Evolutionary conservation across 208 protist species (phyloP).

Genomic region (Trypanosoma mega): DNA sequence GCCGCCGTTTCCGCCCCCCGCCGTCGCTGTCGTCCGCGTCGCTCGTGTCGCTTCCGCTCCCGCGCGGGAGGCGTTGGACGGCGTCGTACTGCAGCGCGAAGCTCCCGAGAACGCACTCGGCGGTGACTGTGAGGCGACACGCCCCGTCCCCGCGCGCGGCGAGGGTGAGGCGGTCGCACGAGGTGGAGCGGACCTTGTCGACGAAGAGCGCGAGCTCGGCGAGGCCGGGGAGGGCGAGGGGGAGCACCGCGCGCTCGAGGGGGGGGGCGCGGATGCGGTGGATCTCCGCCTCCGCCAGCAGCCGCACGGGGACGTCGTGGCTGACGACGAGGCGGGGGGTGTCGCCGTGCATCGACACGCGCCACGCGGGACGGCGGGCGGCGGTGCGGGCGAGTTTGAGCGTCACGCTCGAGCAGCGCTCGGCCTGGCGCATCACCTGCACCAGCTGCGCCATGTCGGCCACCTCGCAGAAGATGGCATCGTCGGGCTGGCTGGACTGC

Average conservation of each 20-base stretch:
- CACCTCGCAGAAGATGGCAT: conserved; percentile 80
- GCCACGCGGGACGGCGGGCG: conserved; percentile 26
- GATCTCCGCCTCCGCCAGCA: conserved; percentile 61
- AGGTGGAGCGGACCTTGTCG: conserved; percentile 61
- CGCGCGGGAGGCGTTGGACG: conserved; percentile 34
- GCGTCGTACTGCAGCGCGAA: conserved; percentile 70
- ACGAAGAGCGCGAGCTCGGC: conserved; percentile 73
- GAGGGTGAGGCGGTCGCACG: conserved; percentile 67
- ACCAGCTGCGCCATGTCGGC: conserved; percentile 58
- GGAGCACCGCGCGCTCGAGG: conserved; percentile 45
- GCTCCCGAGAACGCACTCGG: conserved; percentile 53
- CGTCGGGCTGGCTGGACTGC: conserved; percentile 57
- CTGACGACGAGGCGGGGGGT: conserved; percentile 49
- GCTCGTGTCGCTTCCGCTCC: conserved; percentile 3
- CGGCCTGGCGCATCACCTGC: conserved; percentile 67
- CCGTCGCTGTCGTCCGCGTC: conserved; percentile 4
- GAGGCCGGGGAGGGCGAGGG: conserved; percentile 59
- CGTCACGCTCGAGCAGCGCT: conserved; percentile 30
- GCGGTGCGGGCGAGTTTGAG: conserved; percentile 55
- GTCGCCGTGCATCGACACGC: conserved; percentile 42
- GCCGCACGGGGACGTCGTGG: conserved; percentile 76
- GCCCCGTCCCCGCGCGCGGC: conserved; percentile 16
- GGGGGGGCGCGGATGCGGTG: conserved; percentile 44
- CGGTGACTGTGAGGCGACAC: conserved; percentile 44
- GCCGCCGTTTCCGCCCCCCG: not conserved